These are phyloP conservation scores for Aureobasidium sp. DNA, from an alignment of 2,329 filamentous ascomycete species.

Conservation along the genomic window DNA sequence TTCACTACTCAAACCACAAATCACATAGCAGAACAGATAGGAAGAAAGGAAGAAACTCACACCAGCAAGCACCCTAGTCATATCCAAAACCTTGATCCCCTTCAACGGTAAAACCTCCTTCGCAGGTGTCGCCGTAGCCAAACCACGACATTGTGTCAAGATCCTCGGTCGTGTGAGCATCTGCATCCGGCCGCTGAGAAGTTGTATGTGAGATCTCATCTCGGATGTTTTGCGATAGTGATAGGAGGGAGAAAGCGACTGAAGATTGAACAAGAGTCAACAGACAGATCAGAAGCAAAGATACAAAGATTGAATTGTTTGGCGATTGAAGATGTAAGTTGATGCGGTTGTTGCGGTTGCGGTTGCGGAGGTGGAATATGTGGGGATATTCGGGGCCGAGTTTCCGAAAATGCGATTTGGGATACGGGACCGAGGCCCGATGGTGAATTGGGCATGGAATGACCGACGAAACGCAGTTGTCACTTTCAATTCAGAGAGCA, in stretches of 20 bases:
- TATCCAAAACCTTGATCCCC: constrained; percentile 83
- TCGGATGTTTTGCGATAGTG: too few relatives aligned
- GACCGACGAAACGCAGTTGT: not conserved
- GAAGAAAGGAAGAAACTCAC: constrained; percentile 39
- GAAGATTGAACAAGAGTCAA: too few relatives aligned
- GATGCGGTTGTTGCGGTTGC: too few relatives aligned
- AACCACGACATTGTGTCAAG: too few relatives aligned
- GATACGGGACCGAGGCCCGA: not conserved
- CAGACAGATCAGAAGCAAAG: too few relatives aligned
- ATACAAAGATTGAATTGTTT: too few relatives aligned
- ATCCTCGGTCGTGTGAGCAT: too few relatives aligned
- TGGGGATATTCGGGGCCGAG: constrained; percentile 3
- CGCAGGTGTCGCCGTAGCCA: constrained; percentile 27
- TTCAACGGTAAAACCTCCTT: constrained; percentile 56
- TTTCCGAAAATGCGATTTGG: not conserved
- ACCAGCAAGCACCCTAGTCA: constrained; percentile 92
- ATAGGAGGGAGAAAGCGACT: too few relatives aligned
- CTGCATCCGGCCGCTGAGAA: too few relatives aligned
- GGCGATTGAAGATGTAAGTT: too few relatives aligned
- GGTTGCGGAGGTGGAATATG: not conserved
- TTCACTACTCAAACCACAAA: not conserved
- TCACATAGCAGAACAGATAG: not conserved
- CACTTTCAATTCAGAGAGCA: too few relatives aligned
- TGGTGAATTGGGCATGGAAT: not conserved
- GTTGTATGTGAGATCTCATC: too few relatives aligned